Base-by-base conservation (phyloP, 179 eudicot genomes). In the Nepenthes alata region DNA sequence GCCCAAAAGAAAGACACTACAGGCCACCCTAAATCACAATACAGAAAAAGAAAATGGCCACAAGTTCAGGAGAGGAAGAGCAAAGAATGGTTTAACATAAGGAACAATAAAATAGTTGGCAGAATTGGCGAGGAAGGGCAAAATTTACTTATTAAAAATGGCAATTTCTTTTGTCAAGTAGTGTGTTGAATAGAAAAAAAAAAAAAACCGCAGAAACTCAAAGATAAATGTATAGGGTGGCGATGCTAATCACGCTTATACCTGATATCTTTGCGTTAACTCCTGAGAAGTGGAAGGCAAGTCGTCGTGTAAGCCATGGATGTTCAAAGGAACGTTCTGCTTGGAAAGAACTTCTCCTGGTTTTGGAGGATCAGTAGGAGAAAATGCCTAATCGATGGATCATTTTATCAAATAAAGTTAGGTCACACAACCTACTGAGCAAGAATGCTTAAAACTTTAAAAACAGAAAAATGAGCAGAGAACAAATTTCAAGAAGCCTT, bases 201-300 rank as follows among this genome's bases (percentile, higher is more conserved):
- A 1, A 8, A 47, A 47, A 6, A 47, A 1, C 10, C 0, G 2
- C 4, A 47, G 8, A 47, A 8, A 47, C 50, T 6, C 11, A 47
- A 47, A 47, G 8, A 2, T 12, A 62, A 25, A 52, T 13, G 12
- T 2, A 50, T 37, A 11, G 15, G 57, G 14, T 6, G 4, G 57
- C 1, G 7, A 7, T 6, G 57, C 15, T 10, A n/a, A 53, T 5
- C 57, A 9, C 0, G 14, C 25, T 38, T 15, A 16, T 72, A 93
- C 98, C 98, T 87, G 98, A 72, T 89, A 91, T 78, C 90, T 83
- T 70, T 79, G 85, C 11, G 85, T 60, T 70, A 89, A 70, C 71
- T 91, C 95, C 65, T 87, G 78, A 59, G 77, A 76, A 56, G 80
- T 81, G 35, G 71, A 80, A 54, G 98, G 97, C 59, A 74, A 75